Conservation (phyloP, 2,329 filamentous ascomycete species). For the Paracoccidioides lutzii region DNA sequence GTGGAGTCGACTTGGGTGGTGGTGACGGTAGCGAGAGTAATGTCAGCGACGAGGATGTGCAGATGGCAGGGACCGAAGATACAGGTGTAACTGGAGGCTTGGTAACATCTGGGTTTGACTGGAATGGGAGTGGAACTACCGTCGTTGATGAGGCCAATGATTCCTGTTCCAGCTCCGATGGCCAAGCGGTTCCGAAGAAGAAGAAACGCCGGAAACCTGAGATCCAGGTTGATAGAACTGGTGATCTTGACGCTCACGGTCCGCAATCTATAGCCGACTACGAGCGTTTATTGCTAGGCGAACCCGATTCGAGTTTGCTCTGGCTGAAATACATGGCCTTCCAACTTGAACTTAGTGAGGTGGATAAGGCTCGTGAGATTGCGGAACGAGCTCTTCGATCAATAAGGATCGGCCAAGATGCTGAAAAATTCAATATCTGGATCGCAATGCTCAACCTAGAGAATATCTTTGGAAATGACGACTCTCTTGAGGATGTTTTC, state of each 20-base stretch:
- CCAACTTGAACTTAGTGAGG: conserved; percentile 82
- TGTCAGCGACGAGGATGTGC: conserved; percentile 37
- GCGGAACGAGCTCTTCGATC: conserved; percentile 81
- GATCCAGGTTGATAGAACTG: conserved; percentile 77
- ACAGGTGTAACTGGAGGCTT: conserved; percentile 40
- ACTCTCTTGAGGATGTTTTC: conserved; percentile 73
- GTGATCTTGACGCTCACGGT: conserved; percentile 77
- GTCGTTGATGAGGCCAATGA: conserved; percentile 29
- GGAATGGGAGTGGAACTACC: conserved; percentile 54
- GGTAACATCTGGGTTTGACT: conserved; percentile 70
- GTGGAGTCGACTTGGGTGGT: conserved; percentile 34
- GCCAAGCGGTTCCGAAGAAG: conserved; percentile 34
- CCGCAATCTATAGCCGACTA: conserved; percentile 86
- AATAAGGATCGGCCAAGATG: conserved; percentile 81
- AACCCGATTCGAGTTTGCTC: conserved; percentile 81
- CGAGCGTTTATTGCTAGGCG: conserved; percentile 79
- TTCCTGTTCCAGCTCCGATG: conserved; percentile 39
- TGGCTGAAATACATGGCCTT: conserved; percentile 99
- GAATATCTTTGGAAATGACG: conserved; percentile 74
- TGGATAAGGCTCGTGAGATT: conserved; percentile 75
- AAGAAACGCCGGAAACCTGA: conserved; percentile 65
- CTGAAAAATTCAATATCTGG: conserved; percentile 92
- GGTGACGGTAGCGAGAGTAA: conserved; percentile 36
- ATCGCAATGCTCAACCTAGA: conserved; percentile 89
- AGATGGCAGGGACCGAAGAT: conserved; percentile 23